phyloP scores from a whole-genome alignment of 2,329 filamentous ascomycete genomes.

The Coniella vitis region DNA sequence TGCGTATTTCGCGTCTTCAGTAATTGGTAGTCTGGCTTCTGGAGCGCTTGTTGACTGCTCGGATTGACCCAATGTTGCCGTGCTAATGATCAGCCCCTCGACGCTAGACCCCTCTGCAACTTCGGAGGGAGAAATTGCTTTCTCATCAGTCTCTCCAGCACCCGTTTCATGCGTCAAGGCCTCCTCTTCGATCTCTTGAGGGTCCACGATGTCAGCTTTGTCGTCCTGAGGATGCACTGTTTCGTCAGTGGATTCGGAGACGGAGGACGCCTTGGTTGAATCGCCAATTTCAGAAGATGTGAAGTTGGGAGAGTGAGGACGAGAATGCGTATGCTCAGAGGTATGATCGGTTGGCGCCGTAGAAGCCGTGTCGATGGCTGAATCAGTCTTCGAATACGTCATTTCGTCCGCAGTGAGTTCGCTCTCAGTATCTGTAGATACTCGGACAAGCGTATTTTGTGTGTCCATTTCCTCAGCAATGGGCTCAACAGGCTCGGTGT shows the following conservation, averaged over 20 bases:
- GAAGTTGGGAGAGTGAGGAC: constrained; percentile 48
- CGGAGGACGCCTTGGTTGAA: constrained; percentile 57
- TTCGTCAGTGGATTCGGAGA: constrained; percentile 57
- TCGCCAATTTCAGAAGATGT: constrained; percentile 48
- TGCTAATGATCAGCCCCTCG: neutral
- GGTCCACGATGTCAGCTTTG: constrained; percentile 15
- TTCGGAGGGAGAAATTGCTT: constrained; percentile 2
- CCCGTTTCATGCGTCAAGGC: constrained; percentile 8
- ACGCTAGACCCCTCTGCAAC: neutral
- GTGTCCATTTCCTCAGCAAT: constrained; percentile 20
- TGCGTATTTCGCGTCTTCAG: neutral
- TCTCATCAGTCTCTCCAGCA: constrained; percentile 5
- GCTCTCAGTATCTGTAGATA: constrained; percentile 18
- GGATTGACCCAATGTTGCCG: neutral
- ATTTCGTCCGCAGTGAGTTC: constrained; percentile 25
- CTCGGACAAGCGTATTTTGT: neutral
- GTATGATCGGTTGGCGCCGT: constrained; percentile 38
- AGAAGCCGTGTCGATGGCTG: constrained; percentile 47
- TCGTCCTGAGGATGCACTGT: constrained; percentile 40
- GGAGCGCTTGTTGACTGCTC: constrained; percentile 2
- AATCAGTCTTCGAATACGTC: constrained; percentile 44
- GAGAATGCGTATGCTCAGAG: constrained; percentile 47
- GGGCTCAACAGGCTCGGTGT: constrained; percentile 23
- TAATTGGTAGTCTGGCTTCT: neutral
- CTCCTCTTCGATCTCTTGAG: neutral